Base-by-base conservation (phyloP, 108 stramenopile species). In the Chaetoceros tenuissimus region DNA sequence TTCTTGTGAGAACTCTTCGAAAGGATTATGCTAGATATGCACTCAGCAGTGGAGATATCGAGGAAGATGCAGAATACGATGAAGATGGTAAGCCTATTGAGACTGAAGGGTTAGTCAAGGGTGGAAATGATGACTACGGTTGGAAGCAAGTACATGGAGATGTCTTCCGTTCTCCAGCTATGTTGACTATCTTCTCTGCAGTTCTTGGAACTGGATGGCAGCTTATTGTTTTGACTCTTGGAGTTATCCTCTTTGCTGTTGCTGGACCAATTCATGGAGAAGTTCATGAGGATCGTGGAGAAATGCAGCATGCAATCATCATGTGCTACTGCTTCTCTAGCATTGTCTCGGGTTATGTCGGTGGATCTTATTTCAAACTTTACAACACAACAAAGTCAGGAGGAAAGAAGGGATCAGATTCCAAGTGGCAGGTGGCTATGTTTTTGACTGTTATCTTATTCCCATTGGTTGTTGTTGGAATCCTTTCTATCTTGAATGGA, bases 111-210 rank as follows among this genome's bases (percentile, higher is more conserved):
- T 49, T 81, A 23, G 23, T 72, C 54, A 60, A 67, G 26, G 62
- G 59, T 55, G 34, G 8, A 5, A 5, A 40, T 40, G 97, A 98
- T 55, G 97, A 98, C 55, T 71, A 82, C 31, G 95, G 95, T 19
- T 98, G 97, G 97, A 98, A 98, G 64, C 92, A 96, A 73, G 92
- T 98, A n/a, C 97, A 96, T 62, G 97, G 96, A 0, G 97, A 98
- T 75, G 97, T 98, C 24, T 98, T 98, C 57, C 89, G 97, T 31
- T 87, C 87, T 18, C 96, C 97, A 3, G 31, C 62, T 27, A 70
- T 73, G 59, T 63, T 96, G 28, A 85, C 91, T 29, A 54, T 96
- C 24, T 90, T 96, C 77, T 76, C 94, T 16, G 94, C 97, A 18
- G 74, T 96, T 48, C 63, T 94, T 34, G 97, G 95, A 46, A 92